Base-by-base conservation (phyloP, 306 rosid species). In the Begonia masoniana region DNA sequence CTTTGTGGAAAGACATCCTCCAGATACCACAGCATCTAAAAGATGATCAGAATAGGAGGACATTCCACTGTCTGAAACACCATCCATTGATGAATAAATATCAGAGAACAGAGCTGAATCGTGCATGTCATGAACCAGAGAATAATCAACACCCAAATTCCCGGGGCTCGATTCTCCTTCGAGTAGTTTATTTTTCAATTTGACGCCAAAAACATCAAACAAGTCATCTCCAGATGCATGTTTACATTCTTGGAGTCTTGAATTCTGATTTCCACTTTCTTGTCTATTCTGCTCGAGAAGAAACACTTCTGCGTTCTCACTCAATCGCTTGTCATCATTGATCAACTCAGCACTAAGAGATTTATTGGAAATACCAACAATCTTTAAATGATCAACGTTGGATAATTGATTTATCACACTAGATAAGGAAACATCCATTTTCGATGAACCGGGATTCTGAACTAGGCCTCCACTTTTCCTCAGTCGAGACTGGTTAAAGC, bases 11-110 rank as follows among this genome's bases (percentile, higher is more conserved):
- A 71, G 57, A 62, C 81, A 71, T 26, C 75, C 68, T 67, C 65
- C 77, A 15, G 77, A 83, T 47, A 91, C 96, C 61, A 91, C 96
- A 24, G 96, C 99, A 81, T 91, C 99, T 68, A 91, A 76, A 60
- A 91, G 99, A 67, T 86, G 76, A 68, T 86, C 96, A 15, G 79
- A 46, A 5, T 6, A 6, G 8, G 39, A 31, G 39, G 5, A 31
- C 7, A 31, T 7, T 7, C 9, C 39, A 31, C 39, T 31, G 9
- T 7, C 7, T 31, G 39, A 5, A 31, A 31, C 9, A 7, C 39
- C 39, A 7, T 31, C 39, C 9, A 5, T 31, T 31, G 39, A 31
- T 1, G 39, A 31, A 31, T 31, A 7, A 31, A 31, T 31, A 31
- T 31, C 39, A 31, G 49, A 45, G 14, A 11, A 0, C 15, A 10